Percentiles rank a stretch among this genome's conserved stretches.
Conservation (phyloP, 1,284 basidiomycete species). For the Ustilago shanxiensis region DNA sequence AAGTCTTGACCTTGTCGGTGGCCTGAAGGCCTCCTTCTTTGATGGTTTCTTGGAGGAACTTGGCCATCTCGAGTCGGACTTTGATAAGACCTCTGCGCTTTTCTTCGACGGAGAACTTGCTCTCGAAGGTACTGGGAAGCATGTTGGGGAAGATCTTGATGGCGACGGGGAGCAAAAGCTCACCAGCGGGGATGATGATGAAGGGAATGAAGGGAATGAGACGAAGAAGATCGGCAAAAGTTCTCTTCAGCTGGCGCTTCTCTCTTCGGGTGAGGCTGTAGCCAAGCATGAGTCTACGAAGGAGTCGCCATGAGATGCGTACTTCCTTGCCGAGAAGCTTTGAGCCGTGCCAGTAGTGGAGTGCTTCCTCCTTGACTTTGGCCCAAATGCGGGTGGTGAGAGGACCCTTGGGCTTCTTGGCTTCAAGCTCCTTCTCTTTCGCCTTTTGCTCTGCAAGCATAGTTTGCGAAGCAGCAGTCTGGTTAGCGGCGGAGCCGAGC, state of each 20-base stretch:
- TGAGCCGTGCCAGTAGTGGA: conserved; percentile 97
- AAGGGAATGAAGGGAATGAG: conserved; percentile 96
- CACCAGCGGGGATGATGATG: conserved; percentile 97
- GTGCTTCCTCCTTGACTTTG: conserved; percentile 92
- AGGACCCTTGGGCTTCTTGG: conserved; percentile 37
- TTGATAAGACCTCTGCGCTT: conserved; percentile 95
- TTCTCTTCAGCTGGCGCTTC: conserved; percentile 91
- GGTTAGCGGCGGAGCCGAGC: conserved; percentile 54
- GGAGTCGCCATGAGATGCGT: conserved; percentile 86
- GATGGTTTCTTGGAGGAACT: conserved; percentile 97
- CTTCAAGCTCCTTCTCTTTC: conserved; percentile 49
- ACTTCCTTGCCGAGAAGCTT: conserved; percentile 96
- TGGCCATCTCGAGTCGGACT: conserved; percentile 97
- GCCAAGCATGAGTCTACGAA: conserved; percentile 92
- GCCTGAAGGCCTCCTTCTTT: conserved; percentile 90
- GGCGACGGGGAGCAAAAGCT: conserved; percentile 94
- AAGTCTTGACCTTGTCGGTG: conserved; percentile 85
- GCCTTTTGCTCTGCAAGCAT: conserved; percentile 52
- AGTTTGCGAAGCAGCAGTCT: conserved; percentile 51
- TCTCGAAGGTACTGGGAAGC: conserved; percentile 97
- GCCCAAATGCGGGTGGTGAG: conserved; percentile 76
- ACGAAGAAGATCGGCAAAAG: conserved; percentile 90
- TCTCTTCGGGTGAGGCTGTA: conserved; percentile 91
- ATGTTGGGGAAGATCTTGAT: conserved; percentile 98
- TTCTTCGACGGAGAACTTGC: conserved; percentile 87